A percentile compares a stretch with the other conserved stretches of the same genome.
Conservation (phyloP, 73 alveolate species). For the Tetrahymena elliotti region DNA sequence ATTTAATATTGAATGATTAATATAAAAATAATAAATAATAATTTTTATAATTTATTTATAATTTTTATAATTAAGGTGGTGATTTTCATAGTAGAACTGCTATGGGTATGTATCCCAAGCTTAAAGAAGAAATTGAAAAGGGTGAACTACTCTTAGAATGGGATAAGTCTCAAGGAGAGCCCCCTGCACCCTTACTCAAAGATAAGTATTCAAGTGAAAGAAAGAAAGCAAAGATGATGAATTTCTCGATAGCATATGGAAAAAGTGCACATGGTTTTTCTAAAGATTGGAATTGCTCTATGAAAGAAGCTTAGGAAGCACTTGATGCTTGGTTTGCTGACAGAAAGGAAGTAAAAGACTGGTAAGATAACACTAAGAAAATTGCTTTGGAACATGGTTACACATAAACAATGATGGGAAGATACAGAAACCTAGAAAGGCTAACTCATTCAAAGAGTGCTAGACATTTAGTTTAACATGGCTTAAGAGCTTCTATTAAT, state of each 20-base stretch:
- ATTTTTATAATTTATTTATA: too few species aligned
- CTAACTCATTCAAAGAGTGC: conserved; percentile 2
- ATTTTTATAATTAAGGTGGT: conserved; percentile 49
- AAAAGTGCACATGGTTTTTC: conserved; percentile 85
- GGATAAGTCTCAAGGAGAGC: conserved; percentile 73
- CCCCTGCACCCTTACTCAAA: conserved; percentile 81
- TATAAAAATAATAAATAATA: too few species aligned
- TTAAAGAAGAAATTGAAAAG: conserved; percentile 60
- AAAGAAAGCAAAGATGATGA: conserved; percentile 87
- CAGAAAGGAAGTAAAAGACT: conserved; percentile 71
- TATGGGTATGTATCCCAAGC: conserved; percentile 77
- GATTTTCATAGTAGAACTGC: conserved; percentile 53
- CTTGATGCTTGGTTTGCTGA: conserved; percentile 86
- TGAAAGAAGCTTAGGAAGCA: conserved; percentile 70
- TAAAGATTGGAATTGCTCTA: conserved; percentile 74
- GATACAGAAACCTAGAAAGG: conserved; percentile 70
- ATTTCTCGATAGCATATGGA: conserved; percentile 92
- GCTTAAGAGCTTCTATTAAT: conserved; percentile 80
- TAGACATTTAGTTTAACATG: conserved; percentile 44
- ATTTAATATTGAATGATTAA: conserved; percentile 80
- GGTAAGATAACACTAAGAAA: conserved; percentile 56
- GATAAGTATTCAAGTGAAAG: conserved; percentile 77
- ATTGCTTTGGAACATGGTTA: conserved; percentile 51
- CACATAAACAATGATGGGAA: conserved; percentile 70
- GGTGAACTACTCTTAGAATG: conserved; percentile 82